These are phyloP conservation scores for Ephemerocybe angulata DNA, from an alignment of 768 basidiomycete genomes.

Conservation along the genomic window DNA sequence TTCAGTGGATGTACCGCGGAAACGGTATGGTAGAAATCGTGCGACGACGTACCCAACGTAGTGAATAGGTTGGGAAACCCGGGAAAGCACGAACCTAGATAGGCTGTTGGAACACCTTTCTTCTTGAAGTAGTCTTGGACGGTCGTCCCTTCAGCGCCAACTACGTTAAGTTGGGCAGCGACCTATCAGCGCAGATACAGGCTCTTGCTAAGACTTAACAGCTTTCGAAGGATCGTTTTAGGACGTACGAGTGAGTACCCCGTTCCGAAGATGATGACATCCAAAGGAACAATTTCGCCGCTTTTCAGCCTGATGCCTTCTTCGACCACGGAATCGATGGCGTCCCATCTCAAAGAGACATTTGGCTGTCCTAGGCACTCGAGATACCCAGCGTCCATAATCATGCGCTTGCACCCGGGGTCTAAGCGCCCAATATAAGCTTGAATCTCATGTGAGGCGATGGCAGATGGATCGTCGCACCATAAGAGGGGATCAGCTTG, in stretches of 20 bases:
- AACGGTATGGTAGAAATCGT: slow-evolving; percentile 8
- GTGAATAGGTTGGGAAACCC: slow-evolving; percentile 55
- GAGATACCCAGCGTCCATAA: slow-evolving; percentile 59
- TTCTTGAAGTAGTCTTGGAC: slow-evolving; percentile 43
- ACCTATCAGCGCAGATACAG: slow-evolving; percentile 13
- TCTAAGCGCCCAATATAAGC: slow-evolving; percentile 26
- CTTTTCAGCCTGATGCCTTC: slow-evolving; percentile 48
- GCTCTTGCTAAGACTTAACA: not conserved
- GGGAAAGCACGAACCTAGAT: slow-evolving; percentile 50
- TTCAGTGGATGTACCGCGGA: not conserved
- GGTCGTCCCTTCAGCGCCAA: slow-evolving; percentile 40
- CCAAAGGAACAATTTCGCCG: slow-evolving; percentile 47
- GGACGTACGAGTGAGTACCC: slow-evolving; percentile 47
- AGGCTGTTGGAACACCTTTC: slow-evolving; percentile 49
- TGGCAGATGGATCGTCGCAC: slow-evolving; percentile 27
- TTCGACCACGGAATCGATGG: slow-evolving; percentile 45
- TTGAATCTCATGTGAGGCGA: not conserved
- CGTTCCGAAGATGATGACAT: slow-evolving; percentile 57
- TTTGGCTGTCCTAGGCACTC: slow-evolving; percentile 50
- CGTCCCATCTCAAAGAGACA: slow-evolving; percentile 47
- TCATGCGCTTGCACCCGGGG: slow-evolving; percentile 61
- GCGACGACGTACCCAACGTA: slow-evolving; percentile 38
- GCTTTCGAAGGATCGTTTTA: not conserved
- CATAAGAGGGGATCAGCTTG: slow-evolving; percentile 48
- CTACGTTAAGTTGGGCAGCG: slow-evolving; percentile 31